Conservation (phyloP, 164 flowering plant species). For the Platanus orientalis region DNA sequence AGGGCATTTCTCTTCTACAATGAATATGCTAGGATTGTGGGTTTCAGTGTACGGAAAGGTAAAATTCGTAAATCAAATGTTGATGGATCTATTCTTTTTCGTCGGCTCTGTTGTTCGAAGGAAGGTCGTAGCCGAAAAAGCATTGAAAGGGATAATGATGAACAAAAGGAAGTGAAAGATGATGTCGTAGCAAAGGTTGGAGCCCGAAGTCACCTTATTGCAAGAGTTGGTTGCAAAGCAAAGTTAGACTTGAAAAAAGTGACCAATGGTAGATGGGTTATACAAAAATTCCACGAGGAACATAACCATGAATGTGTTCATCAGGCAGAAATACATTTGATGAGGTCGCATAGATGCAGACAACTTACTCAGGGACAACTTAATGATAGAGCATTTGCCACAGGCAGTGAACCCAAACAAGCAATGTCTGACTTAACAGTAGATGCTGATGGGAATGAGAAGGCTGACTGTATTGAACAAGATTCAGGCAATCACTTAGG, state of each 20-base stretch:
- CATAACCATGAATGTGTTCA: constrained; percentile 2
- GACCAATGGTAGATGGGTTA: not conserved
- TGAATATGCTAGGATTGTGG: not conserved
- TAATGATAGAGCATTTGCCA: not conserved
- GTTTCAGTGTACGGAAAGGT: not conserved
- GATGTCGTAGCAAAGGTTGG: not conserved
- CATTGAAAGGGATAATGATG: not conserved
- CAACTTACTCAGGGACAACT: not conserved
- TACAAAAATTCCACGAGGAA: not conserved
- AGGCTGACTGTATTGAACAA: not conserved
- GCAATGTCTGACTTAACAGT: not conserved
- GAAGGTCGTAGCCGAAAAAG: not conserved
- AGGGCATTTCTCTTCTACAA: not conserved
- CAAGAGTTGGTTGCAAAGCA: not conserved
- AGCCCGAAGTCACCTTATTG: not conserved
- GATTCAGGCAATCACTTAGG: not conserved
- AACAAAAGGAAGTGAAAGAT: not conserved
- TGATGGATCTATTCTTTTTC: constrained; percentile 1
- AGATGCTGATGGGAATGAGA: not conserved
- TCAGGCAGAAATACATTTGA: not conserved
- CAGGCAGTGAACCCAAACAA: not conserved
- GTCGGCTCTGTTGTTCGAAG: not conserved
- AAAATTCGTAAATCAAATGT: constrained; percentile 1
- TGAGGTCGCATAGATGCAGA: not conserved
- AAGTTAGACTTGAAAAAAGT: not conserved